phyloP scores from a whole-genome alignment of 164 flowering plant genomes.

The Magnolia officinalis region DNA sequence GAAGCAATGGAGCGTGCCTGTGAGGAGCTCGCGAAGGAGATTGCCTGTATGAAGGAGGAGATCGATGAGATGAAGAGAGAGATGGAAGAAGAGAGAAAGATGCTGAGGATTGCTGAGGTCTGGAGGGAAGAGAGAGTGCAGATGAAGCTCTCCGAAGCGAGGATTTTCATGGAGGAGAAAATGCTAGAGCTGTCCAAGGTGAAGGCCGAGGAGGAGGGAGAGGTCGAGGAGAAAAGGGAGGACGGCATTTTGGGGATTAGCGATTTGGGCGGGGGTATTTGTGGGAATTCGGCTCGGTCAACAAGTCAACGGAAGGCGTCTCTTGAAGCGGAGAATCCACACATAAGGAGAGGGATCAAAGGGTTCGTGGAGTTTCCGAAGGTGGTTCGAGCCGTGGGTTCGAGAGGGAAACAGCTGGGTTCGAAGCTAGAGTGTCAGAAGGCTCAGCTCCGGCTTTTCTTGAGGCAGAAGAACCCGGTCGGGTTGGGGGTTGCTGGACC shows the following conservation, averaged over 20 bases:
- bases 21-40: conserved; percentile 12
- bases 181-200: neutral
- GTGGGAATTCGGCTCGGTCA: neutral
- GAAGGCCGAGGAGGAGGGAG: neutral
- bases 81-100: conserved; percentile 20
- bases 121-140: conserved; percentile 21
- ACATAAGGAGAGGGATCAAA: conserved; percentile 20
- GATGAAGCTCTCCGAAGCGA: conserved; percentile 17
- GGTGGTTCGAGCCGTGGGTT: conserved; percentile 59
- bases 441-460: conserved; percentile 59
- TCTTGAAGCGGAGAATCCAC: conserved; percentile 20
- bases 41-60: conserved; percentile 3
- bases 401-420: conserved; percentile 50
- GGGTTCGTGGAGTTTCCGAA: conserved; percentile 68
- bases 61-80: conserved; percentile 18
- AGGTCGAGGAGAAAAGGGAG: neutral
- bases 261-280: neutral
- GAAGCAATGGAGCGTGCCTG: conserved; percentile 7
- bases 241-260: neutral
- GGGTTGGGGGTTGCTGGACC: conserved; percentile 18
- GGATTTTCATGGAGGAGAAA: conserved; percentile 17
- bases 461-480: conserved; percentile 52
- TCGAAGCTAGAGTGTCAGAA: conserved; percentile 71
- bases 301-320: conserved; percentile 5
- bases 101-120: conserved; percentile 16